Evolutionary conservation across 495 filamentous ascomycete genomes (phyloP).

Genomic region (Pyronema domesticum): DNA sequence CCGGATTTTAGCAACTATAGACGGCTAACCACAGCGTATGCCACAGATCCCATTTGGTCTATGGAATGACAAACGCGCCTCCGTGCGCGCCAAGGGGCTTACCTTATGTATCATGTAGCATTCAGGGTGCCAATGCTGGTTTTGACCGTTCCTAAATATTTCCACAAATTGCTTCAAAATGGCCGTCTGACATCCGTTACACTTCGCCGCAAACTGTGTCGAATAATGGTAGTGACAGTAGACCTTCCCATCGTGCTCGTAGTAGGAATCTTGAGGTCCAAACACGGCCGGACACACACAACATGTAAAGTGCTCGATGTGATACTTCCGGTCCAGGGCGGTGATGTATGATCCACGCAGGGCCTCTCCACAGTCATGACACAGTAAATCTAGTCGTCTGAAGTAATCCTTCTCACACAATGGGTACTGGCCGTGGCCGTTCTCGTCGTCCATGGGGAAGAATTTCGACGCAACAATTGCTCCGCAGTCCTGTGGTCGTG

Average conservation of each 20-base stretch:
- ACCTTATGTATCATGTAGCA: constrained; percentile 99
- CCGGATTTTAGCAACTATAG: neutral
- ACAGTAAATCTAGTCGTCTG: constrained; percentile 73
- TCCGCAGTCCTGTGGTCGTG: constrained; percentile 58
- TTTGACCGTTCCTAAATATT: constrained; percentile 90
- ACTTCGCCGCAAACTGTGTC: constrained; percentile 88
- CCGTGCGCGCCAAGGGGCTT: constrained; percentile 1
- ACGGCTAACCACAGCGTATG: neutral
- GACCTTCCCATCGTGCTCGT: constrained; percentile 90
- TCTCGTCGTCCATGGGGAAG: constrained; percentile 85
- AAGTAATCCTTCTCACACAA: constrained; percentile 98
- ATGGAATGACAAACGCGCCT: neutral
- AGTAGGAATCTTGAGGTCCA: constrained; percentile 94
- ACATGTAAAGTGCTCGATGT: constrained; percentile 98
- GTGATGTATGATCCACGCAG: constrained; percentile 97
- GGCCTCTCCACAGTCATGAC: constrained; percentile 79
- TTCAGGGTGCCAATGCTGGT: constrained; percentile 99
- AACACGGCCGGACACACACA: constrained; percentile 94
- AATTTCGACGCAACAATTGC: constrained; percentile 96
- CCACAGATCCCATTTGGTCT: neutral
- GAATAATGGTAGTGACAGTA: constrained; percentile 99
- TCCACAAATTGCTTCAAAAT: constrained; percentile 99
- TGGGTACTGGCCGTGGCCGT: constrained; percentile 72
- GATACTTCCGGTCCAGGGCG: constrained; percentile 90
- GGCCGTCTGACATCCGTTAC: constrained; percentile 91